Evolutionary conservation across 257 asterid species (phyloP), one percentile per base, ranked within the genome.

Genomic region (Nicotiana attenuata): DNA sequence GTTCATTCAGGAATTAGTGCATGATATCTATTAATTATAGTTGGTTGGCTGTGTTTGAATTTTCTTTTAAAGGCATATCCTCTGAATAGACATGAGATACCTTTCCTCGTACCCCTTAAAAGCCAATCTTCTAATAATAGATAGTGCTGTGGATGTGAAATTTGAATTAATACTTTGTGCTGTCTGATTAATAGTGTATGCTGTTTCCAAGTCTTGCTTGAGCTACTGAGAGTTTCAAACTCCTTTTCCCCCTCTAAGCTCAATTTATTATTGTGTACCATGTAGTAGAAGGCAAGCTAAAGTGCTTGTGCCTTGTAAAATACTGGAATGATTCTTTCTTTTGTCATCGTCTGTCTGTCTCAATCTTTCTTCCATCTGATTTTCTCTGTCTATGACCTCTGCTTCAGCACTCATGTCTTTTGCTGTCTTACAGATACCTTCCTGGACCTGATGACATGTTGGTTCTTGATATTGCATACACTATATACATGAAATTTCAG

Each of bases 391-490:
- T 69, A 65, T 13, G 13, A 15, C 50, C 13, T 64, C 76, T 59
- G 16, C 19, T 50, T 73, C 60, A 73, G 20, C 33, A 60, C 69
- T 60, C 82, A 7, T 35, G 45, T 45, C 57, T 35, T 19, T 64
- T 57, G 8, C 57, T 22, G 10, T 68, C 75, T 53, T 77, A 75
- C 92, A 95, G 99, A 73, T 96, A 94, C 90, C 95, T 96, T 82
- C 93, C 97, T 35, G 97, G 94, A 45, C 98, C 98, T 17, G 99
- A 96, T 82, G 99, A 94, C 86, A 87, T 80, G 81, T 71, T 88
- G 82, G 98, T 89, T 83, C 86, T 94, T 84, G 98, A 91, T 80
- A 94, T 93, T 68, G 98, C 98, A 17, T 91, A 90, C 88, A 78
- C 85, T 61, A 94, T 96, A 52, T 96, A 96, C 86, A 87, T 93